A percentile compares a stretch with the other conserved stretches of the same genome.
phyloP scores from a whole-genome alignment of 306 rosid genomes.

The Lathyrus aphaca region DNA sequence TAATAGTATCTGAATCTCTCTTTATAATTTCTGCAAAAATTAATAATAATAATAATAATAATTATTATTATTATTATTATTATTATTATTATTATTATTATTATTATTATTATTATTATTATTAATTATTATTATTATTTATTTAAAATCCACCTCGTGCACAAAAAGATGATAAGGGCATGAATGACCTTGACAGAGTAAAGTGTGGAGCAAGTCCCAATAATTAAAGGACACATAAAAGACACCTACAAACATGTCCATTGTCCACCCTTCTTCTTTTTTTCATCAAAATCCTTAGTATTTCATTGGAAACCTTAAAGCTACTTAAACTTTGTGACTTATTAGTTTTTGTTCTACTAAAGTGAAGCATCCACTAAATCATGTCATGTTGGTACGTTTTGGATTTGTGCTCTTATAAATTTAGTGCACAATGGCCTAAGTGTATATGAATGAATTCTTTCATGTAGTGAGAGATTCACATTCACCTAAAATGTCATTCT shows the following conservation, averaged over 20 bases:
- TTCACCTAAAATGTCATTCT: constrained; percentile 36
- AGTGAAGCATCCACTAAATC: constrained; percentile 67
- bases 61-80: too few relatives aligned
- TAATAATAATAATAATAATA: too few relatives aligned
- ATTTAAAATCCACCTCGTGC: not conserved
- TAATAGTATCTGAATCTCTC: too few relatives aligned
- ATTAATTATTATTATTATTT: too few relatives aligned
- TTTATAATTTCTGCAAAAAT: too few relatives aligned
- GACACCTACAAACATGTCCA: constrained; percentile 34
- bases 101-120: too few relatives aligned
- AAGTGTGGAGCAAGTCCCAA: constrained; percentile 19
- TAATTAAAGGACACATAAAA: constrained; percentile 40
- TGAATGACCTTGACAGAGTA: constrained; percentile 26
- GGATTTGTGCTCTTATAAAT: constrained; percentile 20
- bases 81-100: too few relatives aligned
- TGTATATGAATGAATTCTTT: not conserved
- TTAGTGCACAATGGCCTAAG: constrained; percentile 41
- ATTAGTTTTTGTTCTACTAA: constrained; percentile 50
- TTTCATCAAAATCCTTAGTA: constrained; percentile 25
- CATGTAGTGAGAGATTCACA: constrained; percentile 19
- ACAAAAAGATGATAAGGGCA: constrained; percentile 36
- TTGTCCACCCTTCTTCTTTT: constrained; percentile 34
- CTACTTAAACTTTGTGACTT: constrained; percentile 39
- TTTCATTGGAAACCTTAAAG: constrained; percentile 40
- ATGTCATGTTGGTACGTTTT: constrained; percentile 42